Base-by-base conservation (phyloP, 2,329 filamentous ascomycete species). In the Colletotrichum sp. region DNA sequence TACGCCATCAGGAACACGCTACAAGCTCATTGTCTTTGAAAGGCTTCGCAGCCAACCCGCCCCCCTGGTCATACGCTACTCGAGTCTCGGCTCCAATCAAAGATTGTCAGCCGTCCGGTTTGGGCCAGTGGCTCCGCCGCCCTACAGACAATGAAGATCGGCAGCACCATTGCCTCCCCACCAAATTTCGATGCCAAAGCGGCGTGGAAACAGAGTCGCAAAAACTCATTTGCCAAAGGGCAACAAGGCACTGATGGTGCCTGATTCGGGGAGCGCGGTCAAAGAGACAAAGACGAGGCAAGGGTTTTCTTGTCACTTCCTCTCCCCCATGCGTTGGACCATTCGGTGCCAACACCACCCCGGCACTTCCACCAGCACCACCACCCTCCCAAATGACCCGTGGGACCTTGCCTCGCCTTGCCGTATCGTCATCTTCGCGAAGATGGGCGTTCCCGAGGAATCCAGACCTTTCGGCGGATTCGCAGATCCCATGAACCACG, bases 91-190 rank as follows among this genome's bases (percentile, higher is more conserved):
- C 70, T 76, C 70, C 74, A 76, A 76, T 76, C 74, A 76, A 76
- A 74, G 21, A 66, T 65, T 60, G 71, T 57, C 70, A 64, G 59
- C 36, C 74, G 70, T 76, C 74, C 74, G 74, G 70, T 76, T 76
- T 74, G 57, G 74, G 74, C 48, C 70, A 76, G 71, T 64, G 39
- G 34, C 34, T 48, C 70, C 43, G 63, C 55, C 9, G 48, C 57
- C 64, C 34, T 34, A 71, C 15, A n/a, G 70, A 69, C 74, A 73
- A 73, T 74, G 59, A 76, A 39, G 74, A 76, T 76, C 74, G 64
- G 70, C 74, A 59, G 32, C 70, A 76, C 70, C 74, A 76, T 65
- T 75, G 70, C 73, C 43, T 69, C 63, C 73, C 69, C 64, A 52
- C 70, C 59, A 32, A 60, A 48, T 36, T 36, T 65, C 65, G 34